phyloP scores from a whole-genome alignment of 371 early-diverging fungal genomes.

The Rhizopus arrhizus region DNA sequence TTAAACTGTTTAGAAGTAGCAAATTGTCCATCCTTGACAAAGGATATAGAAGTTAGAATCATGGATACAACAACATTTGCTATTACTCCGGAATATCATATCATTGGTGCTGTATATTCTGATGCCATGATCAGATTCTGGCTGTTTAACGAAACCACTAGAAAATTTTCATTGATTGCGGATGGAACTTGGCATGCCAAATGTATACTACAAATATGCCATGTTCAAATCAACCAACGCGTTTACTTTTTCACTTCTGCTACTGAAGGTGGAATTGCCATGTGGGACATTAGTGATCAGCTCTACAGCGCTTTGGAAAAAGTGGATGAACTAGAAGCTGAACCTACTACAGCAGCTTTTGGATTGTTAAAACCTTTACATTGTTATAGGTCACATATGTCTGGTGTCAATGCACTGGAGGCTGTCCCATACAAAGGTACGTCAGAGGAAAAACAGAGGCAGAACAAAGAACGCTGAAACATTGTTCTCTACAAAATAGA shows the following conservation, averaged over 20 bases:
- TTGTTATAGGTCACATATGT: conserved; percentile 49
- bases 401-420: conserved; percentile 59
- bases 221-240: conserved; percentile 39
- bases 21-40: conserved; percentile 49
- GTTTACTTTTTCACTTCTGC: conserved; percentile 60
- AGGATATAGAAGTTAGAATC: conserved; percentile 58
- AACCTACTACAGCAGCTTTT: conserved; percentile 36
- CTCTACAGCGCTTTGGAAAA: conserved; percentile 28
- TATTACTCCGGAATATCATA: conserved; percentile 40
- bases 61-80: conserved; percentile 59
- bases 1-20: conserved; percentile 58
- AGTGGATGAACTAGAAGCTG: conserved; percentile 25
- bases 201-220: conserved; percentile 60
- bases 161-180: conserved; percentile 52
- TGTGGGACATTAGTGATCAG: conserved; percentile 53
- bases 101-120: conserved; percentile 62
- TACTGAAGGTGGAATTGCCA: conserved; percentile 61
- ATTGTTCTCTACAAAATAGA: not conserved
- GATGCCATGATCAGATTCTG: conserved; percentile 64
- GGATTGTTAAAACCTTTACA: conserved; percentile 38
- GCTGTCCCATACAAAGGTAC: conserved; percentile 30
- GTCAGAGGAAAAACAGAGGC: too few species aligned
- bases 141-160: conserved; percentile 56
- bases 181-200: conserved; percentile 62
- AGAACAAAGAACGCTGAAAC: too few species aligned